phyloP scores from a whole-genome alignment of 2,329 filamentous ascomycete genomes.

The Emergomyces pasteurianus region DNA sequence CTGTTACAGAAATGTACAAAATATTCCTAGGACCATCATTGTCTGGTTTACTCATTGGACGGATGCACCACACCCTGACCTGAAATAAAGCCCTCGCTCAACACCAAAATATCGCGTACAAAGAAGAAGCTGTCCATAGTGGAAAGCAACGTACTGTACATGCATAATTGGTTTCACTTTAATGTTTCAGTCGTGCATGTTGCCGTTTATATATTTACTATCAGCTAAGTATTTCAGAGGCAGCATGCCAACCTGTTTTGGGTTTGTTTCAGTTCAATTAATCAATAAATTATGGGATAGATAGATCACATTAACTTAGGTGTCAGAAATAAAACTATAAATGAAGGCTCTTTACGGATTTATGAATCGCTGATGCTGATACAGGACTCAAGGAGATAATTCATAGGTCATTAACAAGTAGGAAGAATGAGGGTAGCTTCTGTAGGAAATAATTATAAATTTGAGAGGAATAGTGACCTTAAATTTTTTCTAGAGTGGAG shows the following conservation, averaged over 20 bases:
- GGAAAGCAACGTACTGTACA: neutral
- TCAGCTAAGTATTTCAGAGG: neutral
- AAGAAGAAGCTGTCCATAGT: neutral
- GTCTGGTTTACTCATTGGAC: neutral
- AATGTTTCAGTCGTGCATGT: neutral
- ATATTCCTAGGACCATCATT: neutral
- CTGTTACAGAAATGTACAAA: neutral
- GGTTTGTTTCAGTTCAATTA: neutral
- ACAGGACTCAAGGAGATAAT: neutral
- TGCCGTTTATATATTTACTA: neutral
- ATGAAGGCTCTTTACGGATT: neutral
- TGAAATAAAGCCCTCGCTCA: neutral
- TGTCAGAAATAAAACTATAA: neutral
- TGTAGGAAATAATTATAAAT: too few relatives aligned
- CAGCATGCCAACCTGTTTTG: neutral
- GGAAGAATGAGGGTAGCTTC: too few relatives aligned
- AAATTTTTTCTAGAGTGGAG: neutral
- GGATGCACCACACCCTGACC: neutral
- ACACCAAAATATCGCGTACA: neutral
- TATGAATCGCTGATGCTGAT: neutral
- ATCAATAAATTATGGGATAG: neutral
- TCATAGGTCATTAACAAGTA: neutral
- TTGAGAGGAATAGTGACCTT: too few relatives aligned
- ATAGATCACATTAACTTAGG: neutral
- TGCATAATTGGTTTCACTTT: neutral